These are phyloP conservation scores for Ploettnerulaceae sp. DNA, from an alignment of 2,329 filamentous ascomycete genomes.

Conservation along the genomic window DNA sequence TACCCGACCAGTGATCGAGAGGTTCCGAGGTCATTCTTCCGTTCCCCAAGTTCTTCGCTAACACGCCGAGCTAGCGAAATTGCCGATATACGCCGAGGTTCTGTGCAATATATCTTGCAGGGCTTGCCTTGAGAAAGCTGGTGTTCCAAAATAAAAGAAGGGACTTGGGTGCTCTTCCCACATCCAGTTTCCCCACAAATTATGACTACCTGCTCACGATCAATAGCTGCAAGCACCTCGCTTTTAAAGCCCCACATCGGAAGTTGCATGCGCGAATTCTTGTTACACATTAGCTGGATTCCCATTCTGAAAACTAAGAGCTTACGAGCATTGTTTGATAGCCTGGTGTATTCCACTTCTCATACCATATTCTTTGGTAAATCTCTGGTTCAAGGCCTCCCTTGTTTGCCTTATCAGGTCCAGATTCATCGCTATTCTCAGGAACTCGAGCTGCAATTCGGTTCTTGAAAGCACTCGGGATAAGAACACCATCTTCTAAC, in stretches of 20 bases:
- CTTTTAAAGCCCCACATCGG: slow-evolving; percentile 86
- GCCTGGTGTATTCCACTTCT: slow-evolving; percentile 51
- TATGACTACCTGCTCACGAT: slow-evolving; percentile 79
- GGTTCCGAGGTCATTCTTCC: slow-evolving; percentile 75
- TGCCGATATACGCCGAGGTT: slow-evolving; percentile 91
- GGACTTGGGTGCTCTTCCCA: slow-evolving; percentile 97
- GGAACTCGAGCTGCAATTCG: slow-evolving; percentile 44
- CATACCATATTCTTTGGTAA: slow-evolving; percentile 54
- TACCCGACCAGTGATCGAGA: slow-evolving; percentile 83
- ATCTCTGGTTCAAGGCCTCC: slow-evolving; percentile 32
- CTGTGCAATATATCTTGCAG: slow-evolving; percentile 93
- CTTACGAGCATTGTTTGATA: slow-evolving; percentile 75
- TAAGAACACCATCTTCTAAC: slow-evolving; percentile 67
- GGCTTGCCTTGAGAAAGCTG: slow-evolving; percentile 72
- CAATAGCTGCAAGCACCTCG: slow-evolving; percentile 71
- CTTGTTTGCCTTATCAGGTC: slow-evolving; percentile 34
- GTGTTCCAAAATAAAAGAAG: slow-evolving; percentile 86
- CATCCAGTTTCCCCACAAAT: slow-evolving; percentile 95
- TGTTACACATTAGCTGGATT: slow-evolving; percentile 29
- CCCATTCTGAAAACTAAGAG: slow-evolving; percentile 3
- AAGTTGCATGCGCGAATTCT: slow-evolving; percentile 65
- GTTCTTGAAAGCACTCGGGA: slow-evolving; percentile 71
- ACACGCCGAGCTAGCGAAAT: slow-evolving; percentile 91
- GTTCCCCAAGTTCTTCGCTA: slow-evolving; percentile 89
- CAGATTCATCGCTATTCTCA: slow-evolving; percentile 45